phyloP scores from a whole-genome alignment of 2,329 filamentous ascomycete genomes.

The Aureobasidium namibiae region DNA sequence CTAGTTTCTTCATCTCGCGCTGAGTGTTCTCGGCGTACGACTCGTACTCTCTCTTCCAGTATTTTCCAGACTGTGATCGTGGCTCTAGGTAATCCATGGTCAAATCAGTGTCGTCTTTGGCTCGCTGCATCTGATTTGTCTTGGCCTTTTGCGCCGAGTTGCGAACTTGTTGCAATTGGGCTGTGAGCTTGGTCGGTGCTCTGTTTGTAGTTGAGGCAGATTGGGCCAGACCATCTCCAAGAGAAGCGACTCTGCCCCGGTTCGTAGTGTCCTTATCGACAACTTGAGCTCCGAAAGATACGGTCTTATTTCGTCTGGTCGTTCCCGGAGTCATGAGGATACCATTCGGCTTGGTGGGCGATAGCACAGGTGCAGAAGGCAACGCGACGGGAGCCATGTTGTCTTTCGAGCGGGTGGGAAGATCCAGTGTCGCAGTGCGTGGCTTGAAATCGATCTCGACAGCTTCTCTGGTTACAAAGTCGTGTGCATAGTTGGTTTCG shows the following conservation, averaged over 20 bases:
- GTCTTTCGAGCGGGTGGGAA: neutral
- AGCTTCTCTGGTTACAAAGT: neutral
- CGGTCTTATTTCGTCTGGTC: slow-evolving; percentile 47
- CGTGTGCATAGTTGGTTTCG: slow-evolving; percentile 18
- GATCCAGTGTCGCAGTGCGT: neutral
- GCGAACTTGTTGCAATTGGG: slow-evolving; percentile 36
- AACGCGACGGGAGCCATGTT: neutral
- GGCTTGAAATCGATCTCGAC: neutral
- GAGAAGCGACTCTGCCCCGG: slow-evolving; percentile 33
- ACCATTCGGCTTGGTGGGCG: slow-evolving; percentile 44
- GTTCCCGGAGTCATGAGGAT: slow-evolving; percentile 59
- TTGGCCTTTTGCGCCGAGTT: slow-evolving; percentile 29
- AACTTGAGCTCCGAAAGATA: slow-evolving; percentile 52
- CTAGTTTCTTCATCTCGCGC: slow-evolving; percentile 66
- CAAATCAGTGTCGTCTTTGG: slow-evolving; percentile 49
- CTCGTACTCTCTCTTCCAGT: slow-evolving; percentile 73
- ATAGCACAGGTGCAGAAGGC: neutral
- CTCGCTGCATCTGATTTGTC: slow-evolving; percentile 21
- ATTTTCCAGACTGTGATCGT: slow-evolving; percentile 64
- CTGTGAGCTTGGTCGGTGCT: slow-evolving; percentile 32
- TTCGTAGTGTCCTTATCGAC: slow-evolving; percentile 48
- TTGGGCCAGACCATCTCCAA: slow-evolving; percentile 26
- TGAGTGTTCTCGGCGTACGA: slow-evolving; percentile 65
- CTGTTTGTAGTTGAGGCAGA: neutral
- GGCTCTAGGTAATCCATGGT: slow-evolving; percentile 67